Percentiles rank a stretch among this genome's conserved stretches.
Conservation (phyloP, 2,329 filamentous ascomycete species). For the Pyrenochaeta sp. region DNA sequence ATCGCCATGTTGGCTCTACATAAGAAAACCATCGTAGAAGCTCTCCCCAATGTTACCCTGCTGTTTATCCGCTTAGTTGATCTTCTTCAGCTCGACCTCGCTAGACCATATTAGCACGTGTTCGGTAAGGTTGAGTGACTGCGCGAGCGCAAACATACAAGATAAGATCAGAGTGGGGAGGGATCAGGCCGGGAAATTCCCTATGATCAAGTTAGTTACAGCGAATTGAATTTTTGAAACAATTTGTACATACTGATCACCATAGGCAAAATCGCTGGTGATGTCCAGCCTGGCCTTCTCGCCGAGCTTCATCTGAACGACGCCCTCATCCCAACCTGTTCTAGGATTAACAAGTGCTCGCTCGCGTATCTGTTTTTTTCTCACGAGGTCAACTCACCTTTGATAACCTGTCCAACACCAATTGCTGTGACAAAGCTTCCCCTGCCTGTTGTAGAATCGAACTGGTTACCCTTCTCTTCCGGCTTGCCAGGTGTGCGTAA, state of each 20-base stretch:
- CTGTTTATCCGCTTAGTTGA: conserved; percentile 35
- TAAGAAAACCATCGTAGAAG: no score
- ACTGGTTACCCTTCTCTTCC: conserved; percentile 54
- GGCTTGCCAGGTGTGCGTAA: conserved; percentile 29
- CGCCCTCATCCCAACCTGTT: conserved; percentile 68
- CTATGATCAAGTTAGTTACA: conserved; percentile 52
- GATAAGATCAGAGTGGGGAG: conserved; percentile 75
- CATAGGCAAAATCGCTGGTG: conserved; percentile 65
- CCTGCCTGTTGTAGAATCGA: conserved; percentile 83
- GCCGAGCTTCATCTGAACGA: conserved; percentile 80
- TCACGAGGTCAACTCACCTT: conserved; percentile 64
- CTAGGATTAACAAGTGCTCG: neutral
- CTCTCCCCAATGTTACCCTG: no score
- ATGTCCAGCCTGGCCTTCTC: conserved; percentile 90
- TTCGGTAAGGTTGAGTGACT: neutral
- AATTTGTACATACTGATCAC: conserved; percentile 23
- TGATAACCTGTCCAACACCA: conserved; percentile 84
- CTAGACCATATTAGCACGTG: conserved; percentile 16
- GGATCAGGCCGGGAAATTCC: conserved; percentile 80
- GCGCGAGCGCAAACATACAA: conserved; percentile 69
- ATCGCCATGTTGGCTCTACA: no score
- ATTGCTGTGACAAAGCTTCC: conserved; percentile 79
- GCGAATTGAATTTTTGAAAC: neutral
- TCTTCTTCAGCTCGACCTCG: conserved; percentile 47
- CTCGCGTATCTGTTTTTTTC: neutral